Percentiles rank a stretch among this genome's conserved stretches.
phyloP scores from a whole-genome alignment of 148 eudicot genomes.

The Rhododendron vialii region DNA sequence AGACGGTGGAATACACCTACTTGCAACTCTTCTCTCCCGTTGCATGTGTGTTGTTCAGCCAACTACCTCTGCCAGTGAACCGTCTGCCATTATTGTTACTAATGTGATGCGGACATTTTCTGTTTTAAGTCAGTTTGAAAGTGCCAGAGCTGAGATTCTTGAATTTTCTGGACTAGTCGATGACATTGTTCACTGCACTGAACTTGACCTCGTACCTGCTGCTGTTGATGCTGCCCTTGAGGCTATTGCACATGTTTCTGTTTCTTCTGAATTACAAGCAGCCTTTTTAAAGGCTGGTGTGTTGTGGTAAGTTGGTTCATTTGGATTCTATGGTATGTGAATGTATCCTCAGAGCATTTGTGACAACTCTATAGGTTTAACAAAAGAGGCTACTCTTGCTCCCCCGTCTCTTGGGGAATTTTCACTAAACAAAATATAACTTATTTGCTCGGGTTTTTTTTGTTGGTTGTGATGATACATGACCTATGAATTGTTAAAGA shows the following conservation, averaged over 20 bases:
- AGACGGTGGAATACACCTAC: slow-evolving; percentile 93
- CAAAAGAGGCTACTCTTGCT: not conserved
- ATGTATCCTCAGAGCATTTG: not conserved
- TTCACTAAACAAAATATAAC: not conserved
- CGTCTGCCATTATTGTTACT: slow-evolving; percentile 80
- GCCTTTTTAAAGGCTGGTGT: slow-evolving; percentile 85
- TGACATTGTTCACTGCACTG: slow-evolving; percentile 95
- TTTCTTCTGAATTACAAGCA: slow-evolving; percentile 67
- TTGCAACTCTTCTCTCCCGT: slow-evolving; percentile 84
- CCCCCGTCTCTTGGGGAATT: not conserved
- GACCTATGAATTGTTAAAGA: not conserved
- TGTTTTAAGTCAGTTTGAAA: slow-evolving; percentile 82
- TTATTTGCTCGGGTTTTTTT: not conserved
- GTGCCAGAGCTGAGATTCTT: slow-evolving; percentile 85
- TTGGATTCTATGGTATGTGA: not conserved
- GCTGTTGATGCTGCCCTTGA: slow-evolving; percentile 93
- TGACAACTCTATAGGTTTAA: not conserved
- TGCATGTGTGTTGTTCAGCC: slow-evolving; percentile 98
- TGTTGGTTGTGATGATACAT: not conserved
- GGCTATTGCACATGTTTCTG: slow-evolving; percentile 81
- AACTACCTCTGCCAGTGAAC: slow-evolving; percentile 79
- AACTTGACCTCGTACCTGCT: slow-evolving; percentile 84
- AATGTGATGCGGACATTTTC: slow-evolving; percentile 84
- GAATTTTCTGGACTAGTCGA: slow-evolving; percentile 75
- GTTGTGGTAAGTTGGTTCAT: slow-evolving; percentile 54